Evolutionary conservation across 108 stramenopile species (phyloP).

Genomic region (Conticribra weissflogii): DNA sequence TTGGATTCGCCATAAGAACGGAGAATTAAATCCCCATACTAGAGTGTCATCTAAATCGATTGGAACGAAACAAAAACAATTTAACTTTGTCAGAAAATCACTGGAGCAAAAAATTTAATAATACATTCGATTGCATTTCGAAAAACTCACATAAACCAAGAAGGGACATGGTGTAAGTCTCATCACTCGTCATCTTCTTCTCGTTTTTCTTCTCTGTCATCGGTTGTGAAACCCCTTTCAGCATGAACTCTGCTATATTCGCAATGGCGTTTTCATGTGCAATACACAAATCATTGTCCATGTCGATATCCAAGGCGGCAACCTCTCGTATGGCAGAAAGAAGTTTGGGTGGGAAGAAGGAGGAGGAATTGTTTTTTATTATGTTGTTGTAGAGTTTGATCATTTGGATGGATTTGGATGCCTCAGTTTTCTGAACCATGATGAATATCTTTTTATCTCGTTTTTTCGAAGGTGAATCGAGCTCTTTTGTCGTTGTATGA

Average conservation of each 20-base stretch:
- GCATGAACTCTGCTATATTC: not conserved
- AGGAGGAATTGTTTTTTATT: not conserved
- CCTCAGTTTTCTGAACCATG: too few relatives aligned
- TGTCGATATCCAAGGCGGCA: not conserved
- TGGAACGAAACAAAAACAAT: too few relatives aligned
- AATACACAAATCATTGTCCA: not conserved
- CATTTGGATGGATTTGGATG: too few relatives aligned
- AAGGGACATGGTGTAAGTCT: not conserved
- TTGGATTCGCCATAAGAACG: slow-evolving; percentile 37
- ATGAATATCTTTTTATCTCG: too few relatives aligned
- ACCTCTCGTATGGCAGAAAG: not conserved
- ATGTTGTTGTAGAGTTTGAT: too few relatives aligned
- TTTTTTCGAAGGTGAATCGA: too few relatives aligned
- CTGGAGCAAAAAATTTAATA: not conserved
- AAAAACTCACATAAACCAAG: not conserved
- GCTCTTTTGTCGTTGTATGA: too few relatives aligned
- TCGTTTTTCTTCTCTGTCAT: not conserved
- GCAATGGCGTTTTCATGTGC: not conserved
- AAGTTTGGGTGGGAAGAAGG: not conserved
- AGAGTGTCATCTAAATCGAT: slow-evolving; percentile 28
- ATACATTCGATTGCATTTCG: not conserved
- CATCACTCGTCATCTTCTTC: not conserved
- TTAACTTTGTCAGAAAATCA: not conserved
- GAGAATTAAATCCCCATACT: slow-evolving; percentile 49
- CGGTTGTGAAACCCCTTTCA: not conserved